Percentiles rank a stretch among this genome's conserved stretches.
Conservation (phyloP, 768 basidiomycete species). For the Termitomyces sp. region DNA sequence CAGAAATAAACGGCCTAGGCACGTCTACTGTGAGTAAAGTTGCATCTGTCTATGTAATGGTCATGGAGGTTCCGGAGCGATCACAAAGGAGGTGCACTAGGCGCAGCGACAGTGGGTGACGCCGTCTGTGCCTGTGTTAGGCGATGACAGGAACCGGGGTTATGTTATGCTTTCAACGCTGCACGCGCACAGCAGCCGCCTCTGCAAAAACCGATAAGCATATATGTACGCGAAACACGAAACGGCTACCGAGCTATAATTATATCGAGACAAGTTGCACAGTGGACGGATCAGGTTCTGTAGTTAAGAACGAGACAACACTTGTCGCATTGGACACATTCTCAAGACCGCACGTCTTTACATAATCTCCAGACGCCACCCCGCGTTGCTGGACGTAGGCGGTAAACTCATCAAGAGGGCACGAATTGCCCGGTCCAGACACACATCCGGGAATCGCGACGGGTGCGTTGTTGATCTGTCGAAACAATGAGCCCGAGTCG, state of each 20-base stretch:
- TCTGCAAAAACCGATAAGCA: neutral
- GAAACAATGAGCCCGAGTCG: neutral
- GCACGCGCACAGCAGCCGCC: too few species aligned
- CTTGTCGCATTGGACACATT: slow-evolving; percentile 19
- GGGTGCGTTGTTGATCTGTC: slow-evolving; percentile 31
- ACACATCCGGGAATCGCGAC: slow-evolving; percentile 34
- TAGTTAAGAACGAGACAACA: slow-evolving; percentile 19
- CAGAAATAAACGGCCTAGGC: too few species aligned
- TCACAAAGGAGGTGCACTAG: too few species aligned
- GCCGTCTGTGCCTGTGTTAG: too few species aligned
- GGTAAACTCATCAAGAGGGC: slow-evolving; percentile 29
- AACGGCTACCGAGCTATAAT: neutral
- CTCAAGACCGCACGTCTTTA: slow-evolving; percentile 28
- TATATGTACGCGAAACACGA: neutral
- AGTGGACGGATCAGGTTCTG: slow-evolving; percentile 2
- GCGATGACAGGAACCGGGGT: too few species aligned
- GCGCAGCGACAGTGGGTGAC: too few species aligned
- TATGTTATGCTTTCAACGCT: too few species aligned
- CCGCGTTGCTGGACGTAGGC: slow-evolving; percentile 23
- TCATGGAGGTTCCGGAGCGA: too few species aligned
- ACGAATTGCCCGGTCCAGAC: slow-evolving; percentile 33
- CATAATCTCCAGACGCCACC: slow-evolving; percentile 29
- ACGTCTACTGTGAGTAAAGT: too few species aligned
- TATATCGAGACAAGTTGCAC: slow-evolving; percentile 8
- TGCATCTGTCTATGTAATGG: too few species aligned